Conservation (phyloP, 2,329 filamentous ascomycete species). For the Pyrenophora teres region DNA sequence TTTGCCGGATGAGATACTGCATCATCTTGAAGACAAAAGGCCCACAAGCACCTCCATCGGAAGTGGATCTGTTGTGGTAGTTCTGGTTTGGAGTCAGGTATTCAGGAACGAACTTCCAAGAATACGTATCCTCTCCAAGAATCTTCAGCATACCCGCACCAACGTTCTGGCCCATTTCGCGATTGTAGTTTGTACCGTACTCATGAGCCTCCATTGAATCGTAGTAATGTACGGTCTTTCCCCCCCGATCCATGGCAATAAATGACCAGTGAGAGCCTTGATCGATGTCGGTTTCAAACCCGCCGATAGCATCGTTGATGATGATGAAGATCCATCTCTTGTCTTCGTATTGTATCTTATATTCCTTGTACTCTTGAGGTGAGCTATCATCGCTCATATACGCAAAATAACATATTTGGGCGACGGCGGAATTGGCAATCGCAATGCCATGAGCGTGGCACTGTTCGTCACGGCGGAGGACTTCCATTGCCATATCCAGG, state of each 20-base stretch:
- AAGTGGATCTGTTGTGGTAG: constrained; percentile 11
- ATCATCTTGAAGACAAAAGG: constrained; percentile 28
- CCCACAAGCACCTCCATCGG: constrained; percentile 26
- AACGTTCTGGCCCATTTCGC: background rate
- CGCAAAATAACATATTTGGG: constrained; percentile 17
- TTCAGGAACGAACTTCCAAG: constrained; percentile 7
- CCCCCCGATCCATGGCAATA: constrained; percentile 17
- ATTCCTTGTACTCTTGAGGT: constrained; percentile 10
- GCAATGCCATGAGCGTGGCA: constrained; percentile 19
- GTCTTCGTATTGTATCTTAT: constrained; percentile 13
- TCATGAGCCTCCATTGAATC: constrained; percentile 18
- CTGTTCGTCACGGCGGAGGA: constrained; percentile 9
- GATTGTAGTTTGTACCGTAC: background rate
- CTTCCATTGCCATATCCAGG: constrained; percentile 28
- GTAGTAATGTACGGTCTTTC: constrained; percentile 18
- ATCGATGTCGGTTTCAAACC: background rate
- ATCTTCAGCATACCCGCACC: constrained; percentile 14
- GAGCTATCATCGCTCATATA: constrained; percentile 1
- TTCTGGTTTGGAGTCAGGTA: constrained; percentile 17
- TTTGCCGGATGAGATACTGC: background rate
- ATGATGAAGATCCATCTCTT: constrained; percentile 33
- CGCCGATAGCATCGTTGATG: constrained; percentile 28
- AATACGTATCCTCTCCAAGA: constrained; percentile 10
- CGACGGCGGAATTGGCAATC: constrained; percentile 21
- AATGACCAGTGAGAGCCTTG: constrained; percentile 32